Conservation (phyloP, 345 rosid species). For the Salix caprea region DNA sequence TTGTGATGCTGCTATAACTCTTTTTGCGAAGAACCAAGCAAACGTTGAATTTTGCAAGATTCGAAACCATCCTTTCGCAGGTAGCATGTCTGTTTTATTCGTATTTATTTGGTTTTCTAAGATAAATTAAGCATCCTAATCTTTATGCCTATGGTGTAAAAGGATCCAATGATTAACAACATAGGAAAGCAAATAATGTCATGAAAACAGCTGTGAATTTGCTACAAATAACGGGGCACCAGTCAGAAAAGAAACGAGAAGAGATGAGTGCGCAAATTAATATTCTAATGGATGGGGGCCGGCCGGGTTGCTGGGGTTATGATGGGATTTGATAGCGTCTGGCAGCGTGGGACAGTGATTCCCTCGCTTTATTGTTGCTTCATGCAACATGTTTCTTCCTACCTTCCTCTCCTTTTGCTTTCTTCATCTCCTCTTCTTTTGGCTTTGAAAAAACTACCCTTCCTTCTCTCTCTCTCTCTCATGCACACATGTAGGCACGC, state of each 20-base stretch:
- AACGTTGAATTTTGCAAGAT: not conserved
- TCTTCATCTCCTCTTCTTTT: not conserved
- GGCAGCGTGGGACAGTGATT: constrained; percentile 4
- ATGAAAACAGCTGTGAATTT: constrained; percentile 7
- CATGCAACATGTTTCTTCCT: not conserved
- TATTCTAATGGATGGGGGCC: not conserved
- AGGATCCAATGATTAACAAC: constrained; percentile 15
- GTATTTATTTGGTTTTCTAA: not conserved
- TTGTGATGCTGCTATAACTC: not conserved
- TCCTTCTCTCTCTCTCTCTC: not conserved
- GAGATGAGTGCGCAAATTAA: no score
- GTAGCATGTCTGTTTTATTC: not conserved
- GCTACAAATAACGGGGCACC: not conserved
- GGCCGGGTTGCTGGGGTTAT: constrained; percentile 1
- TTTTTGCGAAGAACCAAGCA: not conserved
- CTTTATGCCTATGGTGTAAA: not conserved
- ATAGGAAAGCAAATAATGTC: not conserved
- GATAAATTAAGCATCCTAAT: not conserved
- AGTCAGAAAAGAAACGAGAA: not conserved
- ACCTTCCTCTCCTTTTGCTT: constrained; percentile 12
- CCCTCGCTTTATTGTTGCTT: constrained; percentile 11
- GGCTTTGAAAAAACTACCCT: constrained; percentile 6
- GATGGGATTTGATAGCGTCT: constrained; percentile 20
- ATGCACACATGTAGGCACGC: not conserved
- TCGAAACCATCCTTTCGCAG: not conserved